These are phyloP conservation scores for Phytophthora foliorum DNA, from an alignment of 352 stramenopile genomes.

Conservation along the genomic window DNA sequence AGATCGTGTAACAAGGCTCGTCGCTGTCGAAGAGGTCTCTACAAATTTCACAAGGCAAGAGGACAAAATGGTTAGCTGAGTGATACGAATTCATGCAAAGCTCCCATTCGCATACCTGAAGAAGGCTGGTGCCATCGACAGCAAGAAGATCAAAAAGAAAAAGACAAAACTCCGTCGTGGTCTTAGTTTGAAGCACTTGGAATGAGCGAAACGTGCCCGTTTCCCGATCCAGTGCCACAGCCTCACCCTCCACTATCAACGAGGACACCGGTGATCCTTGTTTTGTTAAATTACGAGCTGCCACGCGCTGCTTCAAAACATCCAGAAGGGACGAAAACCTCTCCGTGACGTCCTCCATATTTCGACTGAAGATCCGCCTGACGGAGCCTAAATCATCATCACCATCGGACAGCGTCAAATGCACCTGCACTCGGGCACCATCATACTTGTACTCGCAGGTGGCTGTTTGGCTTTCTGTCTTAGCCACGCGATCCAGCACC, in stretches of 20 bases:
- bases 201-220: constrained; percentile 71
- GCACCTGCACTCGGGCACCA: constrained; percentile 80
- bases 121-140: constrained; percentile 55
- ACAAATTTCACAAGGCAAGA: background rate
- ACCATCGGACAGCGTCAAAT: constrained; percentile 43
- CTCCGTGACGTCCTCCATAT: constrained; percentile 83
- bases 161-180: constrained; percentile 76
- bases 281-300: constrained; percentile 5
- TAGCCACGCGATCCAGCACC: constrained; percentile 58
- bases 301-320: constrained; percentile 47
- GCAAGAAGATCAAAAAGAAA: constrained; percentile 84
- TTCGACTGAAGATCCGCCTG: constrained; percentile 83
- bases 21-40: constrained; percentile 59
- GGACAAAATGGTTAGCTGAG: constrained; percentile 10
- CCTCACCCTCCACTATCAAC: constrained; percentile 79
- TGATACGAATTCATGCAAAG: background rate
- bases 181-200: constrained; percentile 83
- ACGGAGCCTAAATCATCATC: constrained; percentile 1
- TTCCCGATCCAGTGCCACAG: constrained; percentile 72
- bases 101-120: constrained; percentile 41
- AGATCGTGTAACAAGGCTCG: constrained; percentile 46
- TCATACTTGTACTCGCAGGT: constrained; percentile 91
- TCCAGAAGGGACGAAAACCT: constrained; percentile 71
- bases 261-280: constrained; percentile 33
- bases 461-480: constrained; percentile 43